These are phyloP conservation scores for Neofusicoccum parvum DNA, from an alignment of 2,329 filamentous ascomycete genomes.

Conservation along the genomic window DNA sequence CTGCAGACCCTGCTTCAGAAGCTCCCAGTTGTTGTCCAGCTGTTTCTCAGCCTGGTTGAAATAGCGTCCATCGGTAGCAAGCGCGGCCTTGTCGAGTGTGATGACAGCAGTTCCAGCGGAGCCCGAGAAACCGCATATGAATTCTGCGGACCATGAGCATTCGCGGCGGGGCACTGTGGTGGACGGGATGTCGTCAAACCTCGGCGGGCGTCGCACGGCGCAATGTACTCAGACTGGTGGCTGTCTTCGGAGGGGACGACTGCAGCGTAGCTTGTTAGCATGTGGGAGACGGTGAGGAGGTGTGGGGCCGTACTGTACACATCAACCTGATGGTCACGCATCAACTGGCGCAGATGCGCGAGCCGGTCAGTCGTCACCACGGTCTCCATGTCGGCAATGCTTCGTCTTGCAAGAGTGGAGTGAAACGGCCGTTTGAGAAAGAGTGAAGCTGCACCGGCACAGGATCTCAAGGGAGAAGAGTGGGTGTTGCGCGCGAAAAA, in stretches of 20 bases:
- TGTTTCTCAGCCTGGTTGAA: slow-evolving; percentile 96
- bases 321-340: slow-evolving; percentile 85
- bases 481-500: slow-evolving; percentile 32
- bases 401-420: slow-evolving; percentile 31
- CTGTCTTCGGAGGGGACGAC: slow-evolving; percentile 96
- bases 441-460: slow-evolving; percentile 30
- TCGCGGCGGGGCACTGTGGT: slow-evolving; percentile 20
- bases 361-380: slow-evolving; percentile 80
- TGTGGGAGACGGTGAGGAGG: slow-evolving; percentile 27
- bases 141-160: slow-evolving; percentile 54
- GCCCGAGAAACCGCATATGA: slow-evolving; percentile 90
- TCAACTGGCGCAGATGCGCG: slow-evolving; percentile 74
- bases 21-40: slow-evolving; percentile 85
- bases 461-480: slow-evolving; percentile 26
- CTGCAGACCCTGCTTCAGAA: slow-evolving; percentile 90
- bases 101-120: slow-evolving; percentile 93
- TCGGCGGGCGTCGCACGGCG: slow-evolving; percentile 88
- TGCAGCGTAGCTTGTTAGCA: slow-evolving; percentile 51
- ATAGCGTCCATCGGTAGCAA: slow-evolving; percentile 95
- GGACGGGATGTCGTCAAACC: slow-evolving; percentile 43
- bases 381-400: slow-evolving; percentile 67
- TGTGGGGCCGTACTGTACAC: slow-evolving; percentile 71
- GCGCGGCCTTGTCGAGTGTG: slow-evolving; percentile 79
- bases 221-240: slow-evolving; percentile 97
- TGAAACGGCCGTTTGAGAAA: slow-evolving; percentile 31